Evolutionary conservation across 805 yeast genomes (phyloP), one percentile per base, ranked within the genome.

Genomic region (Wickerhamiella bombiphila): DNA sequence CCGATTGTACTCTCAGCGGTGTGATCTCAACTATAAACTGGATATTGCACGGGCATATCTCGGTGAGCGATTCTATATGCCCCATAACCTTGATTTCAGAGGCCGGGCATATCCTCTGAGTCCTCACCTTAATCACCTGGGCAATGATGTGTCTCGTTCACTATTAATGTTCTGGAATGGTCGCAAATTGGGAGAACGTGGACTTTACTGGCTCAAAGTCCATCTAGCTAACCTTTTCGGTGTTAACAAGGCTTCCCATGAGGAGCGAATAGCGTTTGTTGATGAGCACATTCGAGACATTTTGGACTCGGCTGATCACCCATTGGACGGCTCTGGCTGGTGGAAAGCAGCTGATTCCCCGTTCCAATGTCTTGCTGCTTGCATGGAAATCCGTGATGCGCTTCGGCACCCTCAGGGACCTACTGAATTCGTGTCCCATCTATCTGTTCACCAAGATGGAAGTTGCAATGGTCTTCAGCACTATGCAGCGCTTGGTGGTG

Each of bases 1-100:
- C 8, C 64, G 77, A 17, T 65, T 69, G 44, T 74, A 91, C 57
- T 86, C 97, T 0, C 80, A 77, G 55, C 72, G 98, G 57, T 91
- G 98, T 62, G 96, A 86, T 58, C 68, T 81, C 44, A 88, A 91
- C 56, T 91, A 91, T 57, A 91, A 83, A 56, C 61, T 91, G 37
- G 98, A 91, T 57, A 83, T 91, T 53, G 97, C 98, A 0, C 69
- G 97, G 46, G 95, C 94, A 0, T 83, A 78, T 58, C 59, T 79
- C 19, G 78, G 79, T 2, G 80, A 73, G 44, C 55, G 63, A 20
- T 64, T 74, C 47, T 72, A 64, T 52, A 68, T 74, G 53, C 80
- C 80, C 6, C 80, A 73, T 52, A 74, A 72, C 42, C 62, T 73
- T 18, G 80, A 73, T 47, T 73, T 74, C 50, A 56, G 80, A 44